Evolutionary conservation across 306 rosid genomes (phyloP).

Genomic region (Begonia masoniana): DNA sequence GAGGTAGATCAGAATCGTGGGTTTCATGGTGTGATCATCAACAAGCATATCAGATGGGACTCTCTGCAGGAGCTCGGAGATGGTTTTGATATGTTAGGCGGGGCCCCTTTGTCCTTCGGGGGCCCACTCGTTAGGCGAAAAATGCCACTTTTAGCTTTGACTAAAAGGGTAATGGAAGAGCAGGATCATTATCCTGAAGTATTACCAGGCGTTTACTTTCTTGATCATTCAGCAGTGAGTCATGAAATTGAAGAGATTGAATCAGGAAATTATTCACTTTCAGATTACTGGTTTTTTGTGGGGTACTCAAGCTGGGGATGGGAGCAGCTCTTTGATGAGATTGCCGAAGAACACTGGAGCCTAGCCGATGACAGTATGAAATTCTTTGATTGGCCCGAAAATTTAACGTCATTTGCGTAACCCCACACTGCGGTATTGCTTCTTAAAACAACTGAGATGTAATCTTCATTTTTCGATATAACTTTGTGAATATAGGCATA

Average conservation of each 20-base stretch:
- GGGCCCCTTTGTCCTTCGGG: conserved; percentile 58
- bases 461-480: no score
- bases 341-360: conserved; percentile 63
- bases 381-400: conserved; percentile 59
- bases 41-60: conserved; percentile 61
- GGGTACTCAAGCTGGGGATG: conserved; percentile 89
- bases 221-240: conserved; percentile 39
- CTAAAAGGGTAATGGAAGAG: conserved; percentile 17
- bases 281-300: conserved; percentile 70
- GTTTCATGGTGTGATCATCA: conserved; percentile 72
- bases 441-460: no score
- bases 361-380: conserved; percentile 28
- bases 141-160: conserved; percentile 55
- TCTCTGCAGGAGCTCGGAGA: conserved; percentile 38
- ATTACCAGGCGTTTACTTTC: conserved; percentile 58
- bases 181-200: conserved; percentile 33
- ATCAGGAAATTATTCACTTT: conserved; percentile 25
- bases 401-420: not conserved
- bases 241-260: conserved; percentile 37
- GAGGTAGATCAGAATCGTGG: conserved; percentile 51
- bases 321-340: conserved; percentile 66
- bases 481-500: no score
- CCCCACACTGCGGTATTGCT: no score
- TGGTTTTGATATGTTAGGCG: conserved; percentile 29
- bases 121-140: conserved; percentile 53